Percentiles rank a stretch among this genome's conserved stretches.
Conservation (phyloP, 495 filamentous ascomycete genomes). For the Poronia punctata region DNA sequence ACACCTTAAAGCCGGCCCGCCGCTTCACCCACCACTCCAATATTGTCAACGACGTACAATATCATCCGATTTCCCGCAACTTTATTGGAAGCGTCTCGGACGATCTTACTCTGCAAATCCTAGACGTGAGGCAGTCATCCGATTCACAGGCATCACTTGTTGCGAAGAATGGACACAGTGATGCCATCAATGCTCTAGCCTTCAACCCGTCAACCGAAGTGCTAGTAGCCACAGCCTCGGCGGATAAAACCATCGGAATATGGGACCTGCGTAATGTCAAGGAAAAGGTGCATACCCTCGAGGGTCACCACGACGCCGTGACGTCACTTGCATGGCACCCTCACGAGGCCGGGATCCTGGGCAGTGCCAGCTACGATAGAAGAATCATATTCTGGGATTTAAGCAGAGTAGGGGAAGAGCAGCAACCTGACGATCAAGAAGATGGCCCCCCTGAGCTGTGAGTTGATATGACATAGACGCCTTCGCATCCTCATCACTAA, state of each 20-base stretch:
- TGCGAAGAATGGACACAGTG: slow-evolving; percentile 63
- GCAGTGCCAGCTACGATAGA: slow-evolving; percentile 85
- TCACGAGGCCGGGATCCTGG: slow-evolving; percentile 75
- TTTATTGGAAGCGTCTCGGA: slow-evolving; percentile 93
- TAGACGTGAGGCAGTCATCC: slow-evolving; percentile 68
- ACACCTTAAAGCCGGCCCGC: slow-evolving; percentile 56
- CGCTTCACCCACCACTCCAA: slow-evolving; percentile 84
- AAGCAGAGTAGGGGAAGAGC: slow-evolving; percentile 84
- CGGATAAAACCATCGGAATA: slow-evolving; percentile 87
- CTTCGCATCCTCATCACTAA: slow-evolving; percentile 1
- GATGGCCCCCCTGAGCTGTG: slow-evolving; percentile 94
- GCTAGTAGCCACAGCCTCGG: slow-evolving; percentile 84
- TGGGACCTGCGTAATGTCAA: slow-evolving; percentile 92
- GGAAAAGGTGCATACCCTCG: slow-evolving; percentile 74
- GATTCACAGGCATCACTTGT: slow-evolving; percentile 57
- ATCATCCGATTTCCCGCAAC: slow-evolving; percentile 73
- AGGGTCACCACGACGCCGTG: slow-evolving; percentile 80
- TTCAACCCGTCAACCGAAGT: slow-evolving; percentile 88
- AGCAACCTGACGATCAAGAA: slow-evolving; percentile 89
- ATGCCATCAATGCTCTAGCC: slow-evolving; percentile 89
- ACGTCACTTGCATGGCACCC: slow-evolving; percentile 94
- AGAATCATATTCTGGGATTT: slow-evolving; percentile 96
- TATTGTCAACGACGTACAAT: slow-evolving; percentile 93
- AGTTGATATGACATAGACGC: slow-evolving; percentile 27
- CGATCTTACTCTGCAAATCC: slow-evolving; percentile 84